Evolutionary conservation across 352 stramenopile species (phyloP).

Genomic region (Pythium volutum): DNA sequence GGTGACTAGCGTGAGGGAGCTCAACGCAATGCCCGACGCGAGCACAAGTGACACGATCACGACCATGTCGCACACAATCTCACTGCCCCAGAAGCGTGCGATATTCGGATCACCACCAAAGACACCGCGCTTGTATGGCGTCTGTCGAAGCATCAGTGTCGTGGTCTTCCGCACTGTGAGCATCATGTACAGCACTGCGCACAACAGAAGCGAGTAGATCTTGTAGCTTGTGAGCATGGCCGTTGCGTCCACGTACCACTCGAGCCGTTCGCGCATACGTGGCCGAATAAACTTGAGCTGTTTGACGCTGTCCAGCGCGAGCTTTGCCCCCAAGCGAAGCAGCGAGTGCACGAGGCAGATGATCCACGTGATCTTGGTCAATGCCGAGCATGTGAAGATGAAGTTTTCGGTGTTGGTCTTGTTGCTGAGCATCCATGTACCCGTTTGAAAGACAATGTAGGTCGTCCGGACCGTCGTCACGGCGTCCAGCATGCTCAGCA

Average conservation of each 20-base stretch:
- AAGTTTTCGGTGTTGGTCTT: slow-evolving; percentile 24
- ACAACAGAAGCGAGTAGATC: slow-evolving; percentile 40
- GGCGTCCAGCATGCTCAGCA: slow-evolving; percentile 20
- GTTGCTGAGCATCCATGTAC: slow-evolving; percentile 24
- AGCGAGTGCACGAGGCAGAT: slow-evolving; percentile 24
- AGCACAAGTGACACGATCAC: slow-evolving; percentile 28
- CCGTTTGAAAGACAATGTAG: slow-evolving; percentile 21
- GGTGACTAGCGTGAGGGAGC: slow-evolving; percentile 25
- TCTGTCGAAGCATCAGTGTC: slow-evolving; percentile 31
- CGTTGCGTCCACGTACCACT: slow-evolving; percentile 32
- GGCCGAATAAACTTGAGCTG: slow-evolving; percentile 48
- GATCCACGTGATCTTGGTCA: slow-evolving; percentile 25
- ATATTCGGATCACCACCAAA: slow-evolving; percentile 33
- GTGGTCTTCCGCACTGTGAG: slow-evolving; percentile 25
- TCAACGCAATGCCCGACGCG: slow-evolving; percentile 11
- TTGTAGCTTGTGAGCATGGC: slow-evolving; percentile 46
- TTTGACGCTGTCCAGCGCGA: slow-evolving; percentile 32
- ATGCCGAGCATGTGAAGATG: slow-evolving; percentile 20
- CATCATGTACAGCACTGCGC: slow-evolving; percentile 27
- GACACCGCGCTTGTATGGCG: slow-evolving; percentile 25
- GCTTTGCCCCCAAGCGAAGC: slow-evolving; percentile 12
- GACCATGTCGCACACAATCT: slow-evolving; percentile 45
- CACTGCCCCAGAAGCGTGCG: slow-evolving; percentile 37
- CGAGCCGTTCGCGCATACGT: slow-evolving; percentile 16
- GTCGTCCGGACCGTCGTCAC: slow-evolving; percentile 11